Base-by-base conservation (phyloP, 257 asterid species). In the Leptodermis oblonga region DNA sequence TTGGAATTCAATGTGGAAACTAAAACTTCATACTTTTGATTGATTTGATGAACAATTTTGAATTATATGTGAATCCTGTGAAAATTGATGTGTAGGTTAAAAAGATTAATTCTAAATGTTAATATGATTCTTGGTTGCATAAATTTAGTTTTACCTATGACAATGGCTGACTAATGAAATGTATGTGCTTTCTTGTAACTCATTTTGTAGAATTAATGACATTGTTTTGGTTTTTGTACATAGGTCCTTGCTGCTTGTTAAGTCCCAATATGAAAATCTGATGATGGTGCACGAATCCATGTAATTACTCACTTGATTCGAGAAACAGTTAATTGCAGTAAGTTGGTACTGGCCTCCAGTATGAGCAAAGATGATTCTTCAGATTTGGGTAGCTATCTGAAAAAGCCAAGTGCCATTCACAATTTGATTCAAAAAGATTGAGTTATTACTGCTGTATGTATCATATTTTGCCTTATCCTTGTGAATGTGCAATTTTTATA, bases 241-340 rank as follows among this genome's bases (percentile, higher is more conserved):
- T 73, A 93, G 99, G 99, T 81, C 97, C 74, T 83, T 94, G 86
- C 87, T 87, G 63, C 85, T 86, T 73, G 88, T 85, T 76, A 84
- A 97, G 78, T 85, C 92, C 77, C 88, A 82, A 76, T 90, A 88
- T 71, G 96, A 55, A 70, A 75, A 85, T 92, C 84, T 68, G 96
- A 94, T 74, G 97, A 92, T 76, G 96, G 96, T 67, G 93, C 88
- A 70, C 92, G 99, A 70, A 82, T 88, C 82, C 99, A 94, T 83
- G 97, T 86, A 52, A 80, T 91, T 60, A 87, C 96, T 77, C 93
- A 84, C 80, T 79, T 94, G 79, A 85, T 94, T 74, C 86, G 97
- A 28, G 99, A 94, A 85, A 87, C 97, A 56, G 86, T 94, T 74
- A 89, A 84, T 78, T 83, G 87, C 68, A 89, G 96, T 79, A 94